Conservation (phyloP, 2,329 filamentous ascomycete genomes). For the Monosporascus sp. region DNA sequence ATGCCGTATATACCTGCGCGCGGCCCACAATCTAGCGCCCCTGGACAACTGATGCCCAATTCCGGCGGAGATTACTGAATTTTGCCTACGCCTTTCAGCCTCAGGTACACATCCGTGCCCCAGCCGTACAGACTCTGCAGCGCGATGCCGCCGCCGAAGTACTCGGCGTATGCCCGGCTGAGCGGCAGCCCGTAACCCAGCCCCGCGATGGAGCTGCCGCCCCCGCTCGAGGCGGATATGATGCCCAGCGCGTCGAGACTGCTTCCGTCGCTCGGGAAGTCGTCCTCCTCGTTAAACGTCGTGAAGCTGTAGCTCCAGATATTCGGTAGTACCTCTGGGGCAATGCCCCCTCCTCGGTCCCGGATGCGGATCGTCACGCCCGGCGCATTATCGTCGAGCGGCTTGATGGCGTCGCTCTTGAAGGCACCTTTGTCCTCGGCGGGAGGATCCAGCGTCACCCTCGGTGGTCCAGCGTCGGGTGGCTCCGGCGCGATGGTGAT, state of each 20-base stretch:
- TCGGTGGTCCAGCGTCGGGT: constrained; percentile 23
- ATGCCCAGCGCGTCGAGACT: constrained; percentile 66
- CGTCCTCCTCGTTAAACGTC: constrained; percentile 72
- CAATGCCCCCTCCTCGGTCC: constrained; percentile 90
- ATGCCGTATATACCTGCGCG: no score
- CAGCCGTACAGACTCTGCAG: constrained; percentile 96
- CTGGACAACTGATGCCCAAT: no score
- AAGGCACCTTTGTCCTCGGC: constrained; percentile 35
- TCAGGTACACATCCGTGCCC: constrained; percentile 68
- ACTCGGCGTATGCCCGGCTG: constrained; percentile 91
- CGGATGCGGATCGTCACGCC: constrained; percentile 94
- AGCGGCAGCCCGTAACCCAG: constrained; percentile 89
- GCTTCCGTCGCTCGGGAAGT: constrained; percentile 34
- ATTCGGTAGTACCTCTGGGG: constrained; percentile 72
- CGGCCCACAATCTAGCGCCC: no score
- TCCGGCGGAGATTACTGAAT: constrained; percentile 30
- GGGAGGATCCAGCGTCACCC: constrained; percentile 30
- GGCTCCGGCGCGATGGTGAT: constrained; percentile 81
- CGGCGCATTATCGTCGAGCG: constrained; percentile 61
- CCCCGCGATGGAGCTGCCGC: constrained; percentile 81
- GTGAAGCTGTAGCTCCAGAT: constrained; percentile 99
- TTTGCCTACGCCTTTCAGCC: constrained; percentile 57
- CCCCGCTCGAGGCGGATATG: constrained; percentile 65
- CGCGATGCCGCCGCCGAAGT: constrained; percentile 91
- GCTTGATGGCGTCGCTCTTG: constrained; percentile 44